These are phyloP conservation scores for Cladosporium sp. DNA, from an alignment of 2,329 filamentous ascomycete genomes.

Conservation along the genomic window DNA sequence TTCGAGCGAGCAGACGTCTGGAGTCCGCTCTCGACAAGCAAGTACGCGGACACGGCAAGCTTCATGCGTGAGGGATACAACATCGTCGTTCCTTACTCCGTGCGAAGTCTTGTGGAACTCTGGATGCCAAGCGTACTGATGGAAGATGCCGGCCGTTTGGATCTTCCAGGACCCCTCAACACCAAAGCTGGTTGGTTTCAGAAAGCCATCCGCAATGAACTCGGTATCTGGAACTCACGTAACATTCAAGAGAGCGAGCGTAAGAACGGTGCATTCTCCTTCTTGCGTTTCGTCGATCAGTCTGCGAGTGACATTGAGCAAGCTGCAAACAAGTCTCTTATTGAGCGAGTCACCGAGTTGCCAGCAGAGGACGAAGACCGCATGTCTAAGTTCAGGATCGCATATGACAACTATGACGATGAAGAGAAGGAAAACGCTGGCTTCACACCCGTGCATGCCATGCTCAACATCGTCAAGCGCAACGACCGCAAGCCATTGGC, in stretches of 20 bases:
- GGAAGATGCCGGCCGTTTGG: conserved; percentile 71
- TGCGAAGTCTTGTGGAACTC: conserved; percentile 81
- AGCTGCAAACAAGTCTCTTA: conserved; percentile 65
- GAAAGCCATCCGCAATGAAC: conserved; percentile 71
- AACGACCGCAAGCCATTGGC: conserved; percentile 63
- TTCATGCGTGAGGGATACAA: conserved; percentile 85
- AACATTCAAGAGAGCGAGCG: conserved; percentile 64
- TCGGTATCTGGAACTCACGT: conserved; percentile 87
- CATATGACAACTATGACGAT: conserved; percentile 62
- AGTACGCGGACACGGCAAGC: conserved; percentile 91
- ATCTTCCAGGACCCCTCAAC: conserved; percentile 71
- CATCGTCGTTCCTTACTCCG: conserved; percentile 80
- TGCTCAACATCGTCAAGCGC: conserved; percentile 76
- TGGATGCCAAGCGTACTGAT: conserved; percentile 77
- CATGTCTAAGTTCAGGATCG: conserved; percentile 62
- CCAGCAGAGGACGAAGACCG: conserved; percentile 44
- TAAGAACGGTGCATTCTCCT: conserved; percentile 71
- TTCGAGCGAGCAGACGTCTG: conserved; percentile 92
- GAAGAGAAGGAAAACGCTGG: conserved; percentile 46
- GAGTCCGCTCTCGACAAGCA: conserved; percentile 77
- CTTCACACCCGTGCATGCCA: conserved; percentile 68
- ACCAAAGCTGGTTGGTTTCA: conserved; percentile 71
- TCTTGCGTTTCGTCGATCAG: conserved; percentile 79
- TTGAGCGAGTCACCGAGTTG: conserved; percentile 67
- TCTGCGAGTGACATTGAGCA: conserved; percentile 69